phyloP scores from a whole-genome alignment of 2,329 filamentous ascomycete species.

The Thermothelomyces thermophilus region DNA sequence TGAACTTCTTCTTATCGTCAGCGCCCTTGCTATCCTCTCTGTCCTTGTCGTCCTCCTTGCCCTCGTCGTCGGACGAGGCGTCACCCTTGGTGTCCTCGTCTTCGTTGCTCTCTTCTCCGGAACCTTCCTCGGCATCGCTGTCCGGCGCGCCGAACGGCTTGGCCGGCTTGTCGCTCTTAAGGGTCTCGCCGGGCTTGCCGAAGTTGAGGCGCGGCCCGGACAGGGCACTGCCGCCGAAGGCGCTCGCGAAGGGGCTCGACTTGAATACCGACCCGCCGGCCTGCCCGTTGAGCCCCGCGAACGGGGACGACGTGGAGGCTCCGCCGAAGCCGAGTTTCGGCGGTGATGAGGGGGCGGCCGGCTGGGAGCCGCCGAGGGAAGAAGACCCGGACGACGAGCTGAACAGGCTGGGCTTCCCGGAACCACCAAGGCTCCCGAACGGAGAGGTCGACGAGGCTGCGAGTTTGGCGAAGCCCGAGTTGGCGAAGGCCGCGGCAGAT shows the following conservation, averaged over 20 bases:
- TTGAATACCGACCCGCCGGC: conserved; percentile 19
- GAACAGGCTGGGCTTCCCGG: conserved; percentile 44
- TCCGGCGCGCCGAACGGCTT: conserved; percentile 74
- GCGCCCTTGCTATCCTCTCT: conserved; percentile 46
- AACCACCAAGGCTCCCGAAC: conserved; percentile 50
- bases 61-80: conserved; percentile 42
- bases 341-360: conserved; percentile 27
- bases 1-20: conserved; percentile 59
- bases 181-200: conserved; percentile 52
- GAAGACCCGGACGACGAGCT: conserved; percentile 38
- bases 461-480: conserved; percentile 62
- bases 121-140: conserved; percentile 51
- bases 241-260: conserved; percentile 43
- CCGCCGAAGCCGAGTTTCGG: conserved; percentile 47
- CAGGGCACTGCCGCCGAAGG: conserved; percentile 41
- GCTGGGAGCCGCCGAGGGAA: conserved; percentile 32
- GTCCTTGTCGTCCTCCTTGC: conserved; percentile 46
- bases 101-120: conserved; percentile 45
- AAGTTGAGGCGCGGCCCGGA: conserved; percentile 56
- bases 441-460: conserved; percentile 55
- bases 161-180: conserved; percentile 53
- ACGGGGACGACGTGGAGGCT: conserved; percentile 37
- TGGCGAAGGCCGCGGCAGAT: conserved; percentile 58
- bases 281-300: conserved; percentile 36
- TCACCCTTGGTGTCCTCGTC: conserved; percentile 39